phyloP scores from a whole-genome alignment of 169 alveolate species.

The Plasmodium blacklocki region DNA sequence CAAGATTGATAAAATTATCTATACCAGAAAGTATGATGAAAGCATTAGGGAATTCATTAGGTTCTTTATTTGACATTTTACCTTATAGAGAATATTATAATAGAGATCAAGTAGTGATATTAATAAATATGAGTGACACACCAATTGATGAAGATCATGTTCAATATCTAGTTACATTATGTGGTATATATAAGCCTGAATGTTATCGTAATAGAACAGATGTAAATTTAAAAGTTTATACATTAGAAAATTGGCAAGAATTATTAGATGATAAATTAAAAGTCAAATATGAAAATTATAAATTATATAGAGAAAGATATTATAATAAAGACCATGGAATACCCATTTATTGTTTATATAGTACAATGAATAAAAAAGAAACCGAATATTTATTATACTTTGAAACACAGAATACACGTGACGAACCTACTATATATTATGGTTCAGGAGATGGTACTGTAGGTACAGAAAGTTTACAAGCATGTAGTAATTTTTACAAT shows the following conservation, averaged over 20 bases:
- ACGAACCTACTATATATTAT: conserved; percentile 32
- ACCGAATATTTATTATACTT: conserved; percentile 38
- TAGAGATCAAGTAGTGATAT: conserved; percentile 42
- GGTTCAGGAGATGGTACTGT: conserved; percentile 65
- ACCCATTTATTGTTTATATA: conserved; percentile 56
- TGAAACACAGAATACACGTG: conserved; percentile 4
- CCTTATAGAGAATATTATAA: conserved; percentile 61
- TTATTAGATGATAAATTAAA: conserved; percentile 22
- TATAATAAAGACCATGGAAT: conserved; percentile 49
- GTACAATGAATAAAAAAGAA: conserved; percentile 16
- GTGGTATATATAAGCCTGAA: conserved; percentile 51
- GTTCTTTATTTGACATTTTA: conserved; percentile 30
- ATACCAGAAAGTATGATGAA: conserved; percentile 61
- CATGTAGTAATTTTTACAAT: conserved; percentile 30
- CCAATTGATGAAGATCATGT: conserved; percentile 34
- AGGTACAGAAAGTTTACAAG: conserved; percentile 37
- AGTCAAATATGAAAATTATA: conserved; percentile 33
- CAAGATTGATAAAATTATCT: conserved; percentile 22
- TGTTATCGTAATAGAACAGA: conserved; percentile 49
- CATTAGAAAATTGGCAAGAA: conserved; percentile 63
- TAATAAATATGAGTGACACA: conserved; percentile 12
- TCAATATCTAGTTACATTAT: conserved; percentile 6
- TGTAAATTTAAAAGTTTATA: conserved; percentile 31
- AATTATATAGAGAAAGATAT: conserved; percentile 14
- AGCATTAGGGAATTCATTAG: conserved; percentile 41